Evolutionary conservation across 495 filamentous ascomycete genomes (phyloP), one percentile per base, ranked within the genome.

Genomic region (Thozetella sp.): DNA sequence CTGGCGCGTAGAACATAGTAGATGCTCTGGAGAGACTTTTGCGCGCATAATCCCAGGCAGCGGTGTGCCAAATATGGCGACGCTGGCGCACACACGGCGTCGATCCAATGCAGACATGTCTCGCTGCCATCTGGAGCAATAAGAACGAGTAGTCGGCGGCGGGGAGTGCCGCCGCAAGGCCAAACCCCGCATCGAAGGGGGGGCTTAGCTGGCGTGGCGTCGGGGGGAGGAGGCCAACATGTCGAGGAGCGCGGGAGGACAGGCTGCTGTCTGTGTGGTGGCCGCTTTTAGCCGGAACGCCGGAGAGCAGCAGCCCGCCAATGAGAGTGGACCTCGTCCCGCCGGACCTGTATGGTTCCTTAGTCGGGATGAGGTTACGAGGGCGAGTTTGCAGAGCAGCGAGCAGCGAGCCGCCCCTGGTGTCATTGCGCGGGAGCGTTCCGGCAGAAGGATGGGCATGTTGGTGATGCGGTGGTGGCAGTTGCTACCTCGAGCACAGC

Each of bases 121-220:
- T 48, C 43, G n/a, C n/a, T n/a, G n/a, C n/a, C n/a, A n/a, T n/a
- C n/a, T n/a, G n/a, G n/a, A n/a, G n/a, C n/a, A n/a, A n/a, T n/a
- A n/a, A 17, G 9, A 37, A 6, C 30, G 30, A 37, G 17, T 9
- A 9, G 6, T 37, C 30, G 6, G 30, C 30, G 30, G 9, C 6
- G 9, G 9, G 17, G 30, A 37, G 43, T 15, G 43, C 10, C 20
- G 9, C 3, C 43, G 9, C 3, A 48, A 19, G n/a, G 43, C 9
- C 43, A 11, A 48, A 48, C 43, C 43, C 43, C 43, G 43, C 43
- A 48, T 20, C 43, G n/a, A 10, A 48, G 12, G 43, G 12, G 43
- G 43, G 43, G 43, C 43, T 48, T 48, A 48, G 43, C 43, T 48
- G 43, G 10, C n/a, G 43, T n/a, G n/a, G n/a, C n/a, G n/a, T n/a